Base-by-base conservation (phyloP, 2,329 filamentous ascomycete genomes). In the Calonectria naviculata region DNA sequence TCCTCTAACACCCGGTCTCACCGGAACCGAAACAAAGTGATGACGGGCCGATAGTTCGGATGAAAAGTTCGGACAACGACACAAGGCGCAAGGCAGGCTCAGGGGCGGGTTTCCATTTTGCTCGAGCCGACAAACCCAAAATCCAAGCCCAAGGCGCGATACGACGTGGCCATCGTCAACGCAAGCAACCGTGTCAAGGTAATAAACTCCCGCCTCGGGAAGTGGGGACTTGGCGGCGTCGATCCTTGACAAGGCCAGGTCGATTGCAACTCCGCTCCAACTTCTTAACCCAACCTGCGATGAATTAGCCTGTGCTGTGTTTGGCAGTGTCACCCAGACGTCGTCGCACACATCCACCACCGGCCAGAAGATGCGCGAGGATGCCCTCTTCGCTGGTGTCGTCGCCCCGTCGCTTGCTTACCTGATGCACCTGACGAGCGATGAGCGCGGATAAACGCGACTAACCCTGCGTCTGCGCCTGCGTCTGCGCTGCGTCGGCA, bases 391-490 rank as follows among this genome's bases (percentile, higher is more conserved):
- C 52, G 54, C 42, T 52, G 54, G 38, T 46, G 54, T 52, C 65
- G 56, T 62, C 54, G 36, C 17, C 31, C 44, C 8, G 29, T 29
- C 64, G 29, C 34, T 67, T 52, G 42, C 58, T 67, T 67, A 62
- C 65, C 56, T 67, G 65, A 67, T 60, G 64, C 31, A 24, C 64
- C 60, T 61, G 56, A 41, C 56, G 24, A 61, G 38, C 36, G 29
- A 61, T 26, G 36, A 61, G 42, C 41, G 31, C 65, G 65, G 65
- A 62, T 67, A 67, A 67, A 67, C 56, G 56, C 65, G 65, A 67
- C 65, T 67, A 67, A 58, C 54, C 54, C 58, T 29, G 63, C 26
- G 36, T 36, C 36, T 41, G 41, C 49, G 46, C 31, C 36, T 41
- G 54, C 42, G 31, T 66, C 44, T 52, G 41, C n/a, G 49, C 34